Conservation (phyloP, 805 yeast species). For the Saturnispora quitensis region DNA sequence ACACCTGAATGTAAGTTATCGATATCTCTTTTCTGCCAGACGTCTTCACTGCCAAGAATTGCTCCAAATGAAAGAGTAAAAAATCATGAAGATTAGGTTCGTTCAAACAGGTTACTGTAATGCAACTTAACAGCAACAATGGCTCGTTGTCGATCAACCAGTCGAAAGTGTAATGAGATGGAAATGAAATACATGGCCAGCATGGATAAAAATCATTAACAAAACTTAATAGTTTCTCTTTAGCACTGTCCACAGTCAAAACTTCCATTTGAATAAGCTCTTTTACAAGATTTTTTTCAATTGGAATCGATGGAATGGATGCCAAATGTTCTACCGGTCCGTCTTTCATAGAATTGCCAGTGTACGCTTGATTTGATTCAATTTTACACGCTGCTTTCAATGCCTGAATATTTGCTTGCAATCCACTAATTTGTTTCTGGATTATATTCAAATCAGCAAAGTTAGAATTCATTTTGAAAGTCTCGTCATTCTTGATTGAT, state of each 20-base stretch:
- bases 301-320: constrained; percentile 29
- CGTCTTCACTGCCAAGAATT: constrained; percentile 35
- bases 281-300: constrained; percentile 29
- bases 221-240: constrained; percentile 29
- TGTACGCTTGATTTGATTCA: constrained; percentile 19
- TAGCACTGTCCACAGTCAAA: constrained; percentile 29
- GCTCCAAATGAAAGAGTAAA: constrained; percentile 36
- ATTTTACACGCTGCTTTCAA: neutral
- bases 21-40: constrained; percentile 37
- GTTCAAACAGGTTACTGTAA: constrained; percentile 40
- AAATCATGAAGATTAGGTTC: constrained; percentile 35
- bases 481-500: constrained; percentile 15
- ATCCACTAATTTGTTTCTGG: constrained; percentile 25
- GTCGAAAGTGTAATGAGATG: constrained; percentile 31
- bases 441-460: constrained; percentile 17
- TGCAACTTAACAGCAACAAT: constrained; percentile 32
- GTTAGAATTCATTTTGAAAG: constrained; percentile 15
- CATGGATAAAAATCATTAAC: constrained; percentile 31
- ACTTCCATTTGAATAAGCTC: constrained; percentile 31
- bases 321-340: constrained; percentile 27
- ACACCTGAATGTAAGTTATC: constrained; percentile 33
- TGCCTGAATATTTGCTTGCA: constrained; percentile 26
- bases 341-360: constrained; percentile 30
- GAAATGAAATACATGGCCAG: constrained; percentile 42
- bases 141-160: constrained; percentile 36